A percentile compares a stretch with the other conserved stretches of the same genome.
These are phyloP conservation scores for Neurospora sp. DNA, from an alignment of 495 filamentous ascomycete genomes.

Conservation along the genomic window DNA sequence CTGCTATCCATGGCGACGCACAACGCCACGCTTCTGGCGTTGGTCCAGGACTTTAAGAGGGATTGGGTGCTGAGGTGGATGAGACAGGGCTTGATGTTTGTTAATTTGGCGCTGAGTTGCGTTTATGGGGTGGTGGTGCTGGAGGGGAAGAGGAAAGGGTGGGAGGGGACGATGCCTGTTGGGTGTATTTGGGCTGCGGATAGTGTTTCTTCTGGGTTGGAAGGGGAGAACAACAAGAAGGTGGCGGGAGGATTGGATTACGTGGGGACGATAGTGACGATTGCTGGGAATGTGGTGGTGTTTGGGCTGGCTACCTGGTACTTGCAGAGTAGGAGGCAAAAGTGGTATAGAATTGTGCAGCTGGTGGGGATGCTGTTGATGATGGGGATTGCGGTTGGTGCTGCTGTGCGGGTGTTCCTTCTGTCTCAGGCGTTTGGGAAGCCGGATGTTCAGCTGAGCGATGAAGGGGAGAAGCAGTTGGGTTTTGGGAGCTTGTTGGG, in stretches of 20 bases:
- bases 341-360: conserved; percentile 38
- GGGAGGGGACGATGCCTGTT: conserved; percentile 41
- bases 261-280: conserved; percentile 42
- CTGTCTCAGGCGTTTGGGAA: conserved; percentile 43
- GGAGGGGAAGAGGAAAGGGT: conserved; percentile 32
- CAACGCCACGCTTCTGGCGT: conserved; percentile 43
- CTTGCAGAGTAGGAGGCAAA: conserved; percentile 35
- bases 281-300: conserved; percentile 38
- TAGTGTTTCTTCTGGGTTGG: background rate
- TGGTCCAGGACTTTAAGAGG: conserved; percentile 49
- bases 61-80: conserved; percentile 54
- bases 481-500: conserved; percentile 48
- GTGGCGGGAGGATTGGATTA: conserved; percentile 31
- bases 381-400: conserved; percentile 37
- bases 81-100: conserved; percentile 48
- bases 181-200: conserved; percentile 38
- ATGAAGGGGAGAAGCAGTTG: conserved; percentile 44
- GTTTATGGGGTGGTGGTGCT: conserved; percentile 42
- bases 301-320: conserved; percentile 47
- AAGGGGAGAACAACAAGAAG: background rate
- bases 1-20: conserved; percentile 48
- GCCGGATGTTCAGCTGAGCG: conserved; percentile 30
- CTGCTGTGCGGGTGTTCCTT: conserved; percentile 38
- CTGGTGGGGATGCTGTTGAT: conserved; percentile 37
- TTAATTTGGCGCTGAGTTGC: conserved; percentile 41